Evolutionary conservation across 805 yeast genomes (phyloP).

Genomic region (Metschnikowia santaceciliae): DNA sequence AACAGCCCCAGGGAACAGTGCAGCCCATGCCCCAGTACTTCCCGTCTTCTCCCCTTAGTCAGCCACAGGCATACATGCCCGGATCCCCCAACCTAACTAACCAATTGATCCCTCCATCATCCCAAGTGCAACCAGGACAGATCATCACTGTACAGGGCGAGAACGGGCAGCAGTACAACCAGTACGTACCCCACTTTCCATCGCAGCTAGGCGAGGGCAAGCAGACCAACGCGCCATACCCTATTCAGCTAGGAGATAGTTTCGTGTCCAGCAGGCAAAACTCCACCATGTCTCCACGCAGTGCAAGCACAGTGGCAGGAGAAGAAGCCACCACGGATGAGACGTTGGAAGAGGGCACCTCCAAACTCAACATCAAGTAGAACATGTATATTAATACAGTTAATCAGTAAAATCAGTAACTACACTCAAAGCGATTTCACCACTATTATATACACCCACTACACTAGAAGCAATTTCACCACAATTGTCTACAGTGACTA

Average conservation of each 20-base stretch:
- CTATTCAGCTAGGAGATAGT: conserved; percentile 13
- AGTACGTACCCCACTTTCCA: conserved; percentile 13
- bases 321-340: conserved; percentile 1
- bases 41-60: conserved; percentile 31
- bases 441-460: too few relatives aligned
- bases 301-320: background rate
- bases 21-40: conserved; percentile 33
- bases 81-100: conserved; percentile 11
- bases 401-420: background rate
- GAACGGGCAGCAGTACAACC: conserved; percentile 6
- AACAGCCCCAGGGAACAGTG: background rate
- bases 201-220: conserved; percentile 7
- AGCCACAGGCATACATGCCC: conserved; percentile 8
- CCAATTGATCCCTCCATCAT: conserved; percentile 4
- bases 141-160: conserved; percentile 7
- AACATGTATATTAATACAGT: background rate
- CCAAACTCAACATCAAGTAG: conserved; percentile 6
- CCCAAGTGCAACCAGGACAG: conserved; percentile 10
- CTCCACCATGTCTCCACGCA: background rate
- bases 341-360: conserved; percentile 4
- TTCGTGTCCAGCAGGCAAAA: conserved; percentile 2
- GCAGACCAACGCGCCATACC: conserved; percentile 10
- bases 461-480: too few relatives aligned
- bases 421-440: too few relatives aligned
- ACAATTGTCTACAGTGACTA: too few relatives aligned